These are phyloP conservation scores for Athelia psychrophila DNA, from an alignment of 1,284 basidiomycete species.

Conservation along the genomic window DNA sequence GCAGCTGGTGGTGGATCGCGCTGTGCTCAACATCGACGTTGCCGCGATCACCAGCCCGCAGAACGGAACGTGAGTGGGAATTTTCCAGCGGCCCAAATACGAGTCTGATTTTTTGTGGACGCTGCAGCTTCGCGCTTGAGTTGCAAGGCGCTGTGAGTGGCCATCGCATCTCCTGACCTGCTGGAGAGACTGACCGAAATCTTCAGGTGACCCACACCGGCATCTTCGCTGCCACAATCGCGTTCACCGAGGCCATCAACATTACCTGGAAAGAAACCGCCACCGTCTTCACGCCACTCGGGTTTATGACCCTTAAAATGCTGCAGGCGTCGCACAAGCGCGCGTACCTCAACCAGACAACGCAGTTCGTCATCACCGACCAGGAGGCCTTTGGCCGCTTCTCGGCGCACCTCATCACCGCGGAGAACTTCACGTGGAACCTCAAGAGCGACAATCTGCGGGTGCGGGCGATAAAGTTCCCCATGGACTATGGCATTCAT, in stretches of 20 bases:
- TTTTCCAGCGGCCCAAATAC: neutral
- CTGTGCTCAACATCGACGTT: slow-evolving; percentile 46
- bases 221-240: slow-evolving; percentile 54
- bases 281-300: slow-evolving; percentile 41
- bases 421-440: slow-evolving; percentile 71
- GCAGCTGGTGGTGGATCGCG: slow-evolving; percentile 56
- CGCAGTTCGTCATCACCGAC: slow-evolving; percentile 52
- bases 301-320: slow-evolving; percentile 42
- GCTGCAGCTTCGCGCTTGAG: slow-evolving; percentile 43
- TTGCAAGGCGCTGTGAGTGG: slow-evolving; percentile 43
- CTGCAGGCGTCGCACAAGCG: slow-evolving; percentile 48
- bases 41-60: slow-evolving; percentile 47
- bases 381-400: slow-evolving; percentile 56
- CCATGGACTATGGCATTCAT: slow-evolving; percentile 55
- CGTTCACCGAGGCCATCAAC: slow-evolving; percentile 49
- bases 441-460: slow-evolving; percentile 54
- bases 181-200: slow-evolving; percentile 1
- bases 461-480: slow-evolving; percentile 70
- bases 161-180: neutral
- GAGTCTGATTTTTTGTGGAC: neutral
- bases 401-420: slow-evolving; percentile 60
- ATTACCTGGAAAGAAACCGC: slow-evolving; percentile 55
- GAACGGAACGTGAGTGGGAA: slow-evolving; percentile 48
- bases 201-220: slow-evolving; percentile 59
- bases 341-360: slow-evolving; percentile 57